Conservation (phyloP, 192 early-diverging fungal species). For the Phycomyces nitens region DNA sequence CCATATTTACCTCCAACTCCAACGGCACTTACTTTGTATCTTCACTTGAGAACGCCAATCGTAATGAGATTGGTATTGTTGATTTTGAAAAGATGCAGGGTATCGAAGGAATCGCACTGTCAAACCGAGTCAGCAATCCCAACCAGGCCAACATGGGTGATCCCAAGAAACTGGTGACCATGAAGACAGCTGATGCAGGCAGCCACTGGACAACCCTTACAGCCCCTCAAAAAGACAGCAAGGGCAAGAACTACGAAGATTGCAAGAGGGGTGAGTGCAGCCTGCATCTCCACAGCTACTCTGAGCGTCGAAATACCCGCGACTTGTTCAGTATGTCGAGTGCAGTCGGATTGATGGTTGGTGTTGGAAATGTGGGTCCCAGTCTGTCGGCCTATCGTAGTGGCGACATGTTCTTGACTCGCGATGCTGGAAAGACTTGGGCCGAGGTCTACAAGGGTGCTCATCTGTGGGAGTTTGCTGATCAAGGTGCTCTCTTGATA, state of each 20-base stretch:
- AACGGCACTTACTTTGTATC: conserved; percentile 81
- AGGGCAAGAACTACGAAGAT: conserved; percentile 30
- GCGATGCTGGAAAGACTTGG: conserved; percentile 88
- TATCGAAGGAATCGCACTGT: conserved; percentile 79
- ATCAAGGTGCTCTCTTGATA: conserved; percentile 85
- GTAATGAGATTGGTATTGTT: conserved; percentile 70
- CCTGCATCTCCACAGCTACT: conserved; percentile 86
- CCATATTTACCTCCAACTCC: conserved; percentile 86
- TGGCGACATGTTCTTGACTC: conserved; percentile 81
- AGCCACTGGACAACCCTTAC: conserved; percentile 59
- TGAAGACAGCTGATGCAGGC: conserved; percentile 84
- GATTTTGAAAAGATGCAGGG: conserved; percentile 93
- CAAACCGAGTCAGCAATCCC: conserved; percentile 75
- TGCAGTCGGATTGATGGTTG: conserved; percentile 87
- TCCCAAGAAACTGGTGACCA: conserved; percentile 60
- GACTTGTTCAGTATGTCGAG: conserved; percentile 78
- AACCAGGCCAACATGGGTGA: conserved; percentile 49
- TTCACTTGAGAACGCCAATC: conserved; percentile 71
- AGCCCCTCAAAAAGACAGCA: conserved; percentile 46
- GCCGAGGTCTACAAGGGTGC: conserved; percentile 75
- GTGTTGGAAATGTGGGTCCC: conserved; percentile 87
- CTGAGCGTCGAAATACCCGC: conserved; percentile 70
- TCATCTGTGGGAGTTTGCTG: conserved; percentile 91
- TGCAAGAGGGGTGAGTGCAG: conserved; percentile 44
- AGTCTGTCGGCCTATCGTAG: conserved; percentile 60